Evolutionary conservation across 257 asterid genomes (phyloP), one percentile per base, ranked within the genome.

Genomic region (Nicotiana obtusifolia): DNA sequence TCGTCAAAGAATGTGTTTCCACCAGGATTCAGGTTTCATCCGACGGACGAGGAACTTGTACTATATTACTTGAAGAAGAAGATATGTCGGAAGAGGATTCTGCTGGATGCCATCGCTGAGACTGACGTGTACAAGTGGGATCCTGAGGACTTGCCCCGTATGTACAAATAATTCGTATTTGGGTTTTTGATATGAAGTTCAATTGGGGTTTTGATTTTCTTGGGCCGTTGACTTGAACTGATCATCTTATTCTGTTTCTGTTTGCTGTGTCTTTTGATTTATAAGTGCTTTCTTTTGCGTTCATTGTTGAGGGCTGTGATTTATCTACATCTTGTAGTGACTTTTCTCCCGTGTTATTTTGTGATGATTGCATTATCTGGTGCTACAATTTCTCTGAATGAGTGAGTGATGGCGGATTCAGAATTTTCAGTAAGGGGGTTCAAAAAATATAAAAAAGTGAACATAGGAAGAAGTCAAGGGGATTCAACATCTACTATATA

Each of bases 21-120:
- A 1, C 98, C 98, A 17, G 98, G 98, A 10, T 95, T 95, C 89
- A 87, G 98, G 76, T 95, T 95, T 88, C 98, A 95, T 86, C 98
- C 98, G 5, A 93, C 98, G 2, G 98, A 95, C 26, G 98, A 93
- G 82, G 98, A 95, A 85, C 88, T 93, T 61, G 87, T 95, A 41
- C 86, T 93, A 17, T 95, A 90, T 87, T 89, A 93, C 67, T 86
- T 94, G 49, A 93, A 91, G 89, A 80, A 88, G 89, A 93, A 91
- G 91, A 90, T 93, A 80, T 90, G 93, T 76, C 61, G 89, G 19
- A 85, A 84, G 82, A 88, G 87, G 10, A 89, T 78, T 76, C 81
- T 37, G 57, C 81, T 89, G 8, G 93, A 95, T 82, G 91, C 89
- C 56, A 88, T 95, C 84, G 87, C 83, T 28, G 98, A 92, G 83